Percentiles rank a stretch among this genome's conserved stretches.
Conservation (phyloP, 495 filamentous ascomycete genomes). For the Neurospora terricola region DNA sequence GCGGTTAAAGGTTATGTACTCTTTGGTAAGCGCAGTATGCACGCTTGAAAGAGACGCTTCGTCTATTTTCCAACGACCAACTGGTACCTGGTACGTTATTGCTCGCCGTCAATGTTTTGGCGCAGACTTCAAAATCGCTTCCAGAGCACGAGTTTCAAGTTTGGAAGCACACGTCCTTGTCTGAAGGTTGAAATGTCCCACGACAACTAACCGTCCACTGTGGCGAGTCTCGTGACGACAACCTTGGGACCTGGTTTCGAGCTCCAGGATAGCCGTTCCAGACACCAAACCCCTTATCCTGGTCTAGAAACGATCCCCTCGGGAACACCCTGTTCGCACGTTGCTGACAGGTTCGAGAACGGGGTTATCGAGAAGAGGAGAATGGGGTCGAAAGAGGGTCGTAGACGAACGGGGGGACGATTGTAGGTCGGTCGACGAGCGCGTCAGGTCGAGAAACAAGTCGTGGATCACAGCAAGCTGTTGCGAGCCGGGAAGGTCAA, state of each 20-base stretch:
- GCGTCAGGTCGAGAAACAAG: neutral
- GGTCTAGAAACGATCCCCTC: neutral
- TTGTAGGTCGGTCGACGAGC: neutral
- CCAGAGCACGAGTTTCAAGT: constrained; percentile 3
- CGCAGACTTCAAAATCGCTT: neutral
- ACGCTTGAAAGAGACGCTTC: neutral
- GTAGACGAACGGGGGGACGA: neutral
- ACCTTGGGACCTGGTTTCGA: neutral
- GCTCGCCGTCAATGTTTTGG: neutral
- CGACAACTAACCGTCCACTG: neutral
- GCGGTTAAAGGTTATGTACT: constrained; percentile 2
- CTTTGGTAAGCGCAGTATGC: neutral
- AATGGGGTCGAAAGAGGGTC: neutral
- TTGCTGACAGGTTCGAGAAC: neutral
- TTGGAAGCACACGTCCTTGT: neutral
- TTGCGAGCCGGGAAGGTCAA: neutral
- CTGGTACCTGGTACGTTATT: neutral
- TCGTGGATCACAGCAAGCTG: neutral
- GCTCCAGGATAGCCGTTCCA: neutral
- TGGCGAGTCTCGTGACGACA: neutral
- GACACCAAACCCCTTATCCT: neutral
- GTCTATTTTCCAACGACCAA: neutral
- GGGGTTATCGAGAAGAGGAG: neutral
- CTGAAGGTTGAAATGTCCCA: neutral
- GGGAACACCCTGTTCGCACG: neutral